Base-by-base conservation (phyloP, 1,139 yeast genomes). In the Suhomyces bolitotheri region DNA sequence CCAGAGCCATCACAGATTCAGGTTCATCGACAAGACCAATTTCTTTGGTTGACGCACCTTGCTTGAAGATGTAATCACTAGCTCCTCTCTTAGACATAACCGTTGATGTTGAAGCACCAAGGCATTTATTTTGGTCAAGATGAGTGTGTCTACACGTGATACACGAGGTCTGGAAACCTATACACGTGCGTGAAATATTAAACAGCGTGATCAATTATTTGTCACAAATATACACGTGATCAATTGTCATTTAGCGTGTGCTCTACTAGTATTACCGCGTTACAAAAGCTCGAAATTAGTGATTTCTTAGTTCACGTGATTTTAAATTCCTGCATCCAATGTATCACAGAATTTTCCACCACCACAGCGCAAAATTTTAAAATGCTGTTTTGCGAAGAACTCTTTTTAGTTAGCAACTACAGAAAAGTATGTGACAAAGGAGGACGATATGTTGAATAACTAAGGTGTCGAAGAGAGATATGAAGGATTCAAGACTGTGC, bases 11-110 rank as follows among this genome's bases (percentile, higher is more conserved):
- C 47, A 22, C 67, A 66, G n/a, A 55, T 52, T 12, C 50, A 47
- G 55, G 16, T 54, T 64, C 16, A 58, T 71, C 19, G 23, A 62
- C 71, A 11, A 66, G 76, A 27, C 64, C 72, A 12, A 46, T 49
- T 16, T 53, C 52, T 16, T 54, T 62, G 20, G 54, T 61, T 26
- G 51, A 50, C n/a, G 75, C 79, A 47, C 76, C 8, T 8, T 17
- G 20, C 20, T 17, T 66, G 27, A 78, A 71, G 45, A 78, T 70
- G 51, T 79, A 86, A 21, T 67, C 70, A 32, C 65, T 76, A 4
- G 94, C 90, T 35, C 69, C 63, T 64, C 95, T 71, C 56, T 85
- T 84, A n/a, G 80, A 67, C 82, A 79, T 78, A 29, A 20, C 33
- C 17, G 15, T n/a, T 19, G 12, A 11, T 16, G 21, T 13, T 11